Evolutionary conservation across 495 filamentous ascomycete genomes (phyloP), one percentile per base, ranked within the genome.

Genomic region (Gamarada debralockiae): DNA sequence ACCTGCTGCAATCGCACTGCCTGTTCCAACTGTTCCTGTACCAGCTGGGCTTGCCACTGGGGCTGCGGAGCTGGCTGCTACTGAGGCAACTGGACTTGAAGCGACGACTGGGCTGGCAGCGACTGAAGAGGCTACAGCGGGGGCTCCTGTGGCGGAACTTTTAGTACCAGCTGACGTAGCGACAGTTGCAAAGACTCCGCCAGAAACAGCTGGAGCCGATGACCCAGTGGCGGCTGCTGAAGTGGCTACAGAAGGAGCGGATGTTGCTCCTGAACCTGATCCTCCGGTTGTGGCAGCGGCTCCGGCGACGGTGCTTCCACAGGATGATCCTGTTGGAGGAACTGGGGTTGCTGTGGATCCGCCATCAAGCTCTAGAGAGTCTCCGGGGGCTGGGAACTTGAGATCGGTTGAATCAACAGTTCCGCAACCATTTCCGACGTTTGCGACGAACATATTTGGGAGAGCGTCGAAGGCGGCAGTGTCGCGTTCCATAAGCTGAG

Each of bases 361-460:
- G 4, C 64, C 64, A 41, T 70, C 60, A 7, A 47, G 67, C 22
- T 74, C 67, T n/a, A 84, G 69, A 17, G 74, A 79, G 17, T 67
- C 48, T 14, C 83, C 83, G 3, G 81, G 77, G 59, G 78, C 67
- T 23, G 81, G 82, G 67, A 73, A 85, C 27, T 61, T 41, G 38
- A 80, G 62, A 46, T 84, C 56, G 0, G 52, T 55, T 24, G 55
- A 48, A 3, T 77, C 74, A 3, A 36, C 0, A 0, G 77, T 85
- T 18, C 63, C 67, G 66, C 85, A 88, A 48, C 73, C 73, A 18
- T 69, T 69, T 45, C 69, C 72, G 52, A 89, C 75, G 74, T 96
- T 95, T 60, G 87, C 84, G 15, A 85, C 77, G 41, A 95, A 82
- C 86, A 96, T 88, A 50, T 84, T 72, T 1, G 92, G 92, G 18